Conservation (phyloP, 2,329 filamentous ascomycete species). For the Dactylellina sp. region DNA sequence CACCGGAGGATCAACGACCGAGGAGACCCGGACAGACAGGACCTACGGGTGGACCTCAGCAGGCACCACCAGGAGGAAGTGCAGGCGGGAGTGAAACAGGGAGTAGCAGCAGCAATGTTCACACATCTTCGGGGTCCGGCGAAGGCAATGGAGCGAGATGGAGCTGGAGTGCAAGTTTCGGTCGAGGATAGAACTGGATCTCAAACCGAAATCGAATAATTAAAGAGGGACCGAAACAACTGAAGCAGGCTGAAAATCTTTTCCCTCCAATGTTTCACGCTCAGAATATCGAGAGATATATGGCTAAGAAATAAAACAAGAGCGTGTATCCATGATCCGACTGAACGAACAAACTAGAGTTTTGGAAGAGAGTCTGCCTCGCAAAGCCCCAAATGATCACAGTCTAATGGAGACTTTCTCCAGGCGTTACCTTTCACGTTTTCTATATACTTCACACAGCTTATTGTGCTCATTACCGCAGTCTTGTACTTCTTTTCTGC, state of each 20-base stretch:
- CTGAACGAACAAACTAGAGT: not conserved
- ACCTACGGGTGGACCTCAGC: conserved; percentile 26
- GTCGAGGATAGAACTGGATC: conserved; percentile 16
- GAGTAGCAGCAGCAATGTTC: conserved; percentile 22
- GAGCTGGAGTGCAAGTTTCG: conserved; percentile 45
- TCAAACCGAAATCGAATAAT: not conserved
- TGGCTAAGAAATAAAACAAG: conserved; percentile 6
- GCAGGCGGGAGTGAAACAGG: conserved; percentile 1
- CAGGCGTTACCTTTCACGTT: conserved; percentile 11
- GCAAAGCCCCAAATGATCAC: conserved; percentile 26
- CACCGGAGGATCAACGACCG: conserved; percentile 57
- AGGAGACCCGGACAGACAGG: conserved; percentile 44
- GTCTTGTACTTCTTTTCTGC: conserved; percentile 8
- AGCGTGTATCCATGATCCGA: conserved; percentile 3
- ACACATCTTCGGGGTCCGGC: conserved; percentile 44
- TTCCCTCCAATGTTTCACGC: not conserved
- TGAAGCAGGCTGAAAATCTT: not conserved
- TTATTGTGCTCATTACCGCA: not conserved
- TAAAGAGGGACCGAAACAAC: not conserved
- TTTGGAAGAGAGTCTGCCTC: conserved; percentile 17
- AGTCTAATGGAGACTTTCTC: not conserved
- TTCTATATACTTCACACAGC: conserved; percentile 1
- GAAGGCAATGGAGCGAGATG: conserved; percentile 42
- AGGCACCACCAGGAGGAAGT: conserved; percentile 17
- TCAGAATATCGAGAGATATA: not conserved